Evolutionary conservation across 169 alveolate genomes (phyloP).

Genomic region (Cryptosporidium parvum): DNA sequence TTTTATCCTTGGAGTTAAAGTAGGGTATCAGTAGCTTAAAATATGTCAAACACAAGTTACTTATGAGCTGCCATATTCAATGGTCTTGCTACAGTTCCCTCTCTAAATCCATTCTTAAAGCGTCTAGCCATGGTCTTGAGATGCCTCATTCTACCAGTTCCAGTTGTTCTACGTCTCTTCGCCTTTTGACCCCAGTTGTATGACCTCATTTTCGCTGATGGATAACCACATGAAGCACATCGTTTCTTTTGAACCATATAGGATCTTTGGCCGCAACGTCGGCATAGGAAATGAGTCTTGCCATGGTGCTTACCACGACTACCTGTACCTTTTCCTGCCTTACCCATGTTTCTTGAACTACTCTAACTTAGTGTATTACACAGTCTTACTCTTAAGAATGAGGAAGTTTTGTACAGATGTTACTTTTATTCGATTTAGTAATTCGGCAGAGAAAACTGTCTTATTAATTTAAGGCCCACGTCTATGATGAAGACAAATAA

Average conservation of each 20-base stretch:
- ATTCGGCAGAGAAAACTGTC: neutral
- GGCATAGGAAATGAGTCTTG: constrained; percentile 96
- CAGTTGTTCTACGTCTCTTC: constrained; percentile 94
- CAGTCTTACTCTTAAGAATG: neutral
- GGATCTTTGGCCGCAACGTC: constrained; percentile 95
- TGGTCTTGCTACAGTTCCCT: constrained; percentile 91
- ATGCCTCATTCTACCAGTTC: constrained; percentile 98
- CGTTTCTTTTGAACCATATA: constrained; percentile 94
- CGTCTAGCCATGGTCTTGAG: constrained; percentile 94
- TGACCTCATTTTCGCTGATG: constrained; percentile 93
- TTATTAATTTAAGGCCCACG: neutral
- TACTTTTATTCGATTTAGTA: neutral
- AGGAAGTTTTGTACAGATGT: neutral
- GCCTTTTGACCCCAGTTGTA: constrained; percentile 97
- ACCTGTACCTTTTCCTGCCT: constrained; percentile 97
- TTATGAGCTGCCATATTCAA: constrained; percentile 8
- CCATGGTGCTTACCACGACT: constrained; percentile 96
- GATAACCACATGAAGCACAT: constrained; percentile 97
- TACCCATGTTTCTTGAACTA: constrained; percentile 85
- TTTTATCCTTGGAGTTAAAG: neutral
- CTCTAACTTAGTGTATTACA: neutral
- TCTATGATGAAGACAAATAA: constrained; percentile 4
- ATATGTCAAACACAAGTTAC: constrained; percentile 4
- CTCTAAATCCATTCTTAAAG: constrained; percentile 96
- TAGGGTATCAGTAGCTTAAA: neutral